Base-by-base conservation (phyloP, 2,329 filamentous ascomycete genomes). In the Ascochyta fabae region DNA sequence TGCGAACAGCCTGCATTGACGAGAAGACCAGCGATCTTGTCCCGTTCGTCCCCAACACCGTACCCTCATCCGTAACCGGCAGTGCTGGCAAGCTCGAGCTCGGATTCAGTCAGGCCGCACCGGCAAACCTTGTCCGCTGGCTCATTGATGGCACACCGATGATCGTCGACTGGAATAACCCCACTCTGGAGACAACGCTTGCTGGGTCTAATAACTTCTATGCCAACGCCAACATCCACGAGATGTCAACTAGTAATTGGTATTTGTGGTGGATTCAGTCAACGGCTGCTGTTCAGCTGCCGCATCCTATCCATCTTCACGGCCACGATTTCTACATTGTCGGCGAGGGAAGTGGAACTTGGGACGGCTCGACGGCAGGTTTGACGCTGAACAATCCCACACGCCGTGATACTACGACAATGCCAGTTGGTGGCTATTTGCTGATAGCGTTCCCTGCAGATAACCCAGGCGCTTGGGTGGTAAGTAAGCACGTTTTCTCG, bases 361-460 rank as follows among this genome's bases (percentile, higher is more conserved):
- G 78, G 68, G 72, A 75, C 22, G 70, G 69, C 8, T 59, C 62
- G 2, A 63, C 65, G 7, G 59, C 62, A 3, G 68, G 68, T 0
- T 64, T 80, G 5, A 74, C 61, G 13, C 72, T 76, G 50, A 51
- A 70, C 27, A 77, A 78, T 40, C 77, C 77, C 0, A 67, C 72
- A 4, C 72, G 76, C 26, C 71, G 77, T 16, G 77, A 79, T 52
- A 73, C 73, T 4, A 70, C 73, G 10, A 68, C 72, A 10, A 59
- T 79, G 22, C 77, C 76, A 0, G 60, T 59, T 1, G 60, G 59
- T 4, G 77, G 76, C 3, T 80, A 81, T 61, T 77, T 79, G 23
- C 79, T 85, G 12, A 66, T 86, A 19, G 82, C 83, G 19, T 84
- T 84, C 70, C 70, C 74, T 38, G 81, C 81, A 0, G 75, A 79